Percentiles rank a stretch among this genome's conserved stretches.
Conservation (phyloP, 129 eudicot species). For the Artemisia argyi region DNA sequence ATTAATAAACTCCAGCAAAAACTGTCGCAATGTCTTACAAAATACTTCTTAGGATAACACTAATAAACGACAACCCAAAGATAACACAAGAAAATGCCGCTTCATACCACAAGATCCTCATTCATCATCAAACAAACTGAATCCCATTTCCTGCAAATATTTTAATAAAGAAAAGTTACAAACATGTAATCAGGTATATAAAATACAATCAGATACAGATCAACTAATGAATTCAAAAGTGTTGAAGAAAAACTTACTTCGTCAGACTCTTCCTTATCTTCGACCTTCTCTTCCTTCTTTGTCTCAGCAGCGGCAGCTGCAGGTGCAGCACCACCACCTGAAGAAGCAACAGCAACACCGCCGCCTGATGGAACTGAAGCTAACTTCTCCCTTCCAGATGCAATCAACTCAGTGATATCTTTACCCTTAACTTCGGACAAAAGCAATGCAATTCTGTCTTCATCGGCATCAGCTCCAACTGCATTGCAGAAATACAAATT, state of each 20-base stretch:
- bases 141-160: constrained; percentile 41
- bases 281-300: constrained; percentile 46
- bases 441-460: constrained; percentile 56
- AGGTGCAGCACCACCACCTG: constrained; percentile 32
- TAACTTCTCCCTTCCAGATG: constrained; percentile 44
- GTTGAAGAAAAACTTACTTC: constrained; percentile 22
- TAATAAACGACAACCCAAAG: constrained; percentile 15
- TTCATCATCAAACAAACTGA: constrained; percentile 28
- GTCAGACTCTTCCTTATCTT: constrained; percentile 45
- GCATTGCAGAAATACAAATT: constrained; percentile 24
- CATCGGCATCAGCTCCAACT: constrained; percentile 80
- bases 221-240: not conserved
- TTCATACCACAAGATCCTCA: constrained; percentile 23
- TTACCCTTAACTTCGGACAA: constrained; percentile 59
- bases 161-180: not conserved
- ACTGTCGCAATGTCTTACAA: constrained; percentile 21
- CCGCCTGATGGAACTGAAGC: constrained; percentile 52
- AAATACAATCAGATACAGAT: not conserved
- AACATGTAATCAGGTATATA: not conserved
- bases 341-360: constrained; percentile 38
- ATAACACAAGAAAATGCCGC: not conserved
- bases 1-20: not conserved
- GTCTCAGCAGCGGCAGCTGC: constrained; percentile 40
- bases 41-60: constrained; percentile 15
- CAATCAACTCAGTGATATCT: constrained; percentile 55